Evolutionary conservation across 495 filamentous ascomycete genomes (phyloP).

Genomic region (Annulohypoxylon stygium): DNA sequence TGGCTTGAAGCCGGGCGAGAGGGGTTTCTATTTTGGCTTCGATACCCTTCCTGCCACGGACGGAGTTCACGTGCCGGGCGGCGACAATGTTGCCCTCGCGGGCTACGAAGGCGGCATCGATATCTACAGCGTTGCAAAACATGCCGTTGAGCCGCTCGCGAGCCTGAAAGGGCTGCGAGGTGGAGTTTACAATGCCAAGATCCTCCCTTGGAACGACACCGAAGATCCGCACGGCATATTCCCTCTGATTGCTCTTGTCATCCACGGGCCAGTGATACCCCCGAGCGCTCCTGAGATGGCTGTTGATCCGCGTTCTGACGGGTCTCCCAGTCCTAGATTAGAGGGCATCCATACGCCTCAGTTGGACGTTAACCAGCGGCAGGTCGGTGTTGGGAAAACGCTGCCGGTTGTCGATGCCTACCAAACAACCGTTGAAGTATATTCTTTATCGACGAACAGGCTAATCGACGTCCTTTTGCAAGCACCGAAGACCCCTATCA

Average conservation of each 20-base stretch:
- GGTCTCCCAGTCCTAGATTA: conserved; percentile 55
- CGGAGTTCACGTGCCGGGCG: conserved; percentile 62
- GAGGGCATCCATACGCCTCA: conserved; percentile 52
- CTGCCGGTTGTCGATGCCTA: conserved; percentile 67
- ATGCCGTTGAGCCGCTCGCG: conserved; percentile 72
- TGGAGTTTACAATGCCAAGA: conserved; percentile 83
- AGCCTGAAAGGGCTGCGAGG: conserved; percentile 81
- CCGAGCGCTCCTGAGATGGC: conserved; percentile 48
- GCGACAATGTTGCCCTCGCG: conserved; percentile 77
- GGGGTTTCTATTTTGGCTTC: conserved; percentile 83
- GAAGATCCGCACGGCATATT: conserved; percentile 51
- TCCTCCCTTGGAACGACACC: conserved; percentile 69
- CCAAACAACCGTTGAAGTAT: conserved; percentile 88
- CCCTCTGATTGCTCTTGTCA: conserved; percentile 78
- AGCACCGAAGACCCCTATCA: conserved; percentile 61
- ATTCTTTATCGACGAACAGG: conserved; percentile 77
- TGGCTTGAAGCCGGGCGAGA: conserved; percentile 69
- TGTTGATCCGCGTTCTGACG: conserved; percentile 56
- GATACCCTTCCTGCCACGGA: conserved; percentile 71
- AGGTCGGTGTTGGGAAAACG: conserved; percentile 35
- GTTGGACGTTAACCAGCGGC: conserved; percentile 45
- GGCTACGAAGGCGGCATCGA: conserved; percentile 83
- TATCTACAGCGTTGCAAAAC: conserved; percentile 75
- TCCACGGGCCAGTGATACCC: conserved; percentile 76
- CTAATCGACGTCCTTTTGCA: conserved; percentile 78